Evolutionary conservation across 805 yeast species (phyloP), one percentile per base, ranked within the genome.

Genomic region (Yamadazyma endophytica): DNA sequence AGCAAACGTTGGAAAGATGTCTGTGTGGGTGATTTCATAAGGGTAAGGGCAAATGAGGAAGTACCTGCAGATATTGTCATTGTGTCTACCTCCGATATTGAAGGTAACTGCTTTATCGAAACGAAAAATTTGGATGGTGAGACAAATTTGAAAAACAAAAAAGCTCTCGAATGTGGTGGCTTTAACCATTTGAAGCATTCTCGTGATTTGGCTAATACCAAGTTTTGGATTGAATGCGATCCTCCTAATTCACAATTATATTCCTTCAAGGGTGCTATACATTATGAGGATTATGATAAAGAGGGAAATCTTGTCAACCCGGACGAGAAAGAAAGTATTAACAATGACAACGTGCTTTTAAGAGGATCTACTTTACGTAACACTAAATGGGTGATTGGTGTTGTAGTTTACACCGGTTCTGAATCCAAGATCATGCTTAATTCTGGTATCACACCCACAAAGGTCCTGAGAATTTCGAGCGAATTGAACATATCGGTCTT

Each of bases 391-490:
- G 87, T 75, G 15, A 69, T 83, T 51, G 92, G 92, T 35, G 47
- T 83, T 17, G 92, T 82, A 12, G 64, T 75, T 3, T 83, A 79
- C 57, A 83, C 92, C 4, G 94, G 94, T 49, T 68, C 68, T 27
- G 92, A 84, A 42, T 74, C 94, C 3, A 84, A 84, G 47, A 82
- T 83, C 49, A 82, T 83, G 87, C 59, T 83, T 39, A 84, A 84
- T 54, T 70, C 90, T 2, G 92, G 92, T 51, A 63, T 72, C 13
- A 84, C 92, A 1, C 92, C 92, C 27, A 72, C 89, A 4, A 84
- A 84, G 47, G 75, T 70, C 43, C 82, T 90, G 1, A 71, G 86
- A 53, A 80, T 84, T 9, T 70, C 90, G 3, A 64, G 79, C 40
- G 90, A 82, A 45, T 63, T 84, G 47, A 84, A 84, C 47, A 72